Evolutionary conservation across 305 asterid genomes (phyloP), one percentile per base, ranked within the genome.

Genomic region (Fraxinus floribunda): DNA sequence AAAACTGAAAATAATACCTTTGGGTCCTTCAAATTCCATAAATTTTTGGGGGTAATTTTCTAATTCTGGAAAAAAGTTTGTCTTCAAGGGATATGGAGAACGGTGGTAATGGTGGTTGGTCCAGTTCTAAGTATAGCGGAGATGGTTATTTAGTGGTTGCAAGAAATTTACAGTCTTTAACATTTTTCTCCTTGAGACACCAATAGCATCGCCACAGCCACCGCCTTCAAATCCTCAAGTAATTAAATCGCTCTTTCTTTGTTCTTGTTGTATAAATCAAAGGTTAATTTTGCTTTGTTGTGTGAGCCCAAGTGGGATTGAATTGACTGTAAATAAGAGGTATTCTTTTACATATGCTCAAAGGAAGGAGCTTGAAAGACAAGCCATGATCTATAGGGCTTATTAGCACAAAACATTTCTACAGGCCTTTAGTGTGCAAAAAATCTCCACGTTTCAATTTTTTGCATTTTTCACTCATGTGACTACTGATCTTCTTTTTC

Each of bases 311-410:
- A 20, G 79, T 81, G 77, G 91, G 15, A 22, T 22, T 64, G 91
- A 82, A 16, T 84, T 89, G 91, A 89, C 90, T 41, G 81, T 89
- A 10, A 70, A 80, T 36, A 41, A 84, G 84, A 90, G 89, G 39
- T 87, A 83, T 44, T 94, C 99, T 39, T 94, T 95, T 80, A 95
- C 99, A 55, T 83, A 66, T 71, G 89, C 90, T 32, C 99, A 95
- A 83, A 91, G 94, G 98, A 88, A 88, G 79, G 98, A 95, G 91
- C 92, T 95, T 9, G 95, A 93, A 16, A 90, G 90, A 46, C 98
- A 94, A 87, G 95, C 94, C 24, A 89, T 92, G 92, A 89, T 95
- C 10, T 95, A 87, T 73, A 93, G 92, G 41, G 0, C 9, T 36
- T 5, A 36, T 36, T 36, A 6, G 41, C 7, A 36, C 41, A 6